These are phyloP conservation scores for Micractinium conductrix DNA, from an alignment of 139 green algal genomes.

Conservation along the genomic window DNA sequence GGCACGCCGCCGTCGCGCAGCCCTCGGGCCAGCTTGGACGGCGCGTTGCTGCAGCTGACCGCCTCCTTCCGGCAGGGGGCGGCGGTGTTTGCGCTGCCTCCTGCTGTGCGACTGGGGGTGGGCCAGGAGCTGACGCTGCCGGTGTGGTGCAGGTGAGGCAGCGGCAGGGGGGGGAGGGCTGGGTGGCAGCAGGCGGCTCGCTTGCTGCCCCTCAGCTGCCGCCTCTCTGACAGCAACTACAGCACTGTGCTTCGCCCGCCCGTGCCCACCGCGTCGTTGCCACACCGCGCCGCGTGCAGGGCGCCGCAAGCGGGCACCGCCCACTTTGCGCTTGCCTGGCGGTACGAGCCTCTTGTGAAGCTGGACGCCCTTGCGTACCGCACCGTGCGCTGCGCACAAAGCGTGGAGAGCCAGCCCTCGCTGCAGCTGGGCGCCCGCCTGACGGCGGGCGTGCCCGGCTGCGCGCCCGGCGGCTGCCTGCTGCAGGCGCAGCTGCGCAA, in stretches of 20 bases:
- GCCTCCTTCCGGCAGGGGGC: background rate
- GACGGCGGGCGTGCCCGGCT: slow-evolving; percentile 32
- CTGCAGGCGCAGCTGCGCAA: slow-evolving; percentile 38
- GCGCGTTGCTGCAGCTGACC: background rate
- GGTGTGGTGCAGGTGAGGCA: slow-evolving; percentile 16
- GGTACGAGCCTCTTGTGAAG: slow-evolving; percentile 29
- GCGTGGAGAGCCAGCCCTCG: slow-evolving; percentile 54
- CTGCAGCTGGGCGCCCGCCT: slow-evolving; percentile 44
- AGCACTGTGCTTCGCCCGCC: no score
- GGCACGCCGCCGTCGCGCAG: background rate
- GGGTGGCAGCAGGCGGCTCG: no score
- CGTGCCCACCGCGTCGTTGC: no score
- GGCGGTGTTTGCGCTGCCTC: background rate
- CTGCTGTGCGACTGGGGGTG: slow-evolving; percentile 12
- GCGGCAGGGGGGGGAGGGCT: background rate
- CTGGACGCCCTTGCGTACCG: slow-evolving; percentile 55
- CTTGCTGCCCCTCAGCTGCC: no score
- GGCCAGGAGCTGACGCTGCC: slow-evolving; percentile 39
- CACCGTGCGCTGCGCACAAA: slow-evolving; percentile 60
- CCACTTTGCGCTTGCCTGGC: slow-evolving; percentile 24
- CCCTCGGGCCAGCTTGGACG: background rate
- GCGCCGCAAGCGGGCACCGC: background rate
- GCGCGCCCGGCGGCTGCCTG: slow-evolving; percentile 26
- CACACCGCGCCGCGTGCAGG: no score
- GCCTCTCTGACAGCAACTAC: background rate